A percentile compares a stretch with the other conserved stretches of the same genome.
Conservation (phyloP, 345 rosid genomes). For the Mallotus nudiflorus region DNA sequence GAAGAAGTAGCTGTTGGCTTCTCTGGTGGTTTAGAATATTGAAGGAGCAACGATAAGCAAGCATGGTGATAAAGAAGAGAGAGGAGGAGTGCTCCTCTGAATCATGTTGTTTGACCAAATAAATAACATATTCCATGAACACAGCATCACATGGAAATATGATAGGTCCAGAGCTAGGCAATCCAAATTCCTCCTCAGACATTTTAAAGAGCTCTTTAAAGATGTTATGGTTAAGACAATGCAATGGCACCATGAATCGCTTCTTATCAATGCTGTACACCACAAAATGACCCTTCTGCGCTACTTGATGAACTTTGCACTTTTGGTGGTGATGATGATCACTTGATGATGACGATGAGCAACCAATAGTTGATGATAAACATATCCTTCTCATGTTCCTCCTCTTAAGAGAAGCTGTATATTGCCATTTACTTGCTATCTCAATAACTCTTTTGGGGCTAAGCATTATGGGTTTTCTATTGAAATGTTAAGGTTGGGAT, state of each 20-base stretch:
- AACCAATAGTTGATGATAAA: neutral
- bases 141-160: slow-evolving; percentile 22
- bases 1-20: neutral
- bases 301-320: slow-evolving; percentile 31
- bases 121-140: slow-evolving; percentile 11
- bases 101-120: slow-evolving; percentile 1
- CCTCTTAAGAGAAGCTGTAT: slow-evolving; percentile 2
- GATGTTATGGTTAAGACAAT: slow-evolving; percentile 10
- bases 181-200: slow-evolving; percentile 22
- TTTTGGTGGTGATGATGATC: neutral
- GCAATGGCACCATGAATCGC: slow-evolving; percentile 16
- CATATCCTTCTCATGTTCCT: neutral
- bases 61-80: neutral
- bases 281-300: slow-evolving; percentile 20
- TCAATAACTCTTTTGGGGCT: slow-evolving; percentile 5
- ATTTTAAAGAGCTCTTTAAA: slow-evolving; percentile 18
- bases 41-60: neutral
- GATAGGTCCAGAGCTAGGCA: slow-evolving; percentile 17
- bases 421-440: slow-evolving; percentile 12
- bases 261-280: slow-evolving; percentile 9
- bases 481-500: neutral
- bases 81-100: neutral
- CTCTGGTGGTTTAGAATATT: neutral
- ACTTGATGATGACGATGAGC: neutral
- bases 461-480: neutral